Evolutionary conservation across 2,329 filamentous ascomycete genomes (phyloP), one percentile per base, ranked within the genome.

Genomic region (Lasiodiplodia hormozganensis): DNA sequence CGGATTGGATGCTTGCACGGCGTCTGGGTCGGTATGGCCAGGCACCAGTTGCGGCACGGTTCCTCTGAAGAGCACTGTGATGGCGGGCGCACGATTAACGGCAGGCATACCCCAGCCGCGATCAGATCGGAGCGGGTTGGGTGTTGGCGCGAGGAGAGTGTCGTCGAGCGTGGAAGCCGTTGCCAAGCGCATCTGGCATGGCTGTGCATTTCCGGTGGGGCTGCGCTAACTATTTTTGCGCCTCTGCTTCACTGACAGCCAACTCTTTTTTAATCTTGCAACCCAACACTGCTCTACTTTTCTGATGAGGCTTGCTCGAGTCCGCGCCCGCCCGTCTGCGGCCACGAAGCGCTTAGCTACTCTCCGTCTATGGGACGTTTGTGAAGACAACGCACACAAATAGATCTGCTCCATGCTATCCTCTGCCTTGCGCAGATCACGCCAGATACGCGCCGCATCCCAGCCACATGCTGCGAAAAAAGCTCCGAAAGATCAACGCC

Each of bases 171-270:
- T 40, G 31, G 54, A 58, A n/a, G 54, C 31, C 31, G 54, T 57
- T 58, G 56, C 57, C 38, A 62, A 62, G 57, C 21, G 25, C 28
- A 52, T 34, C 25, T 34, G 16, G 43, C 31, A 64, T 52, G 60
- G 60, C 60, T 64, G 60, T 64, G 60, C 60, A 51, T 23, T 28
- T 5, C 18, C 2, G n/a, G 16, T 23, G 18, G 58, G 25, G 58
- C 58, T 16, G 40, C 40, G 58, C 58, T 60, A 51, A 43, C 60
- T 64, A 64, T 64, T 64, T 64, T 64, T 64, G 60, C 31, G 4
- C 31, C 18, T 34, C 18, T 25, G n/a, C 36, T 14, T 5, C 12
- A 28, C 57, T 31, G 7, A n/a, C 57, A n/a, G n/a, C 53, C 54
- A 38, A 21, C 34, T 57, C 54, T 40, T 57, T 47, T 14, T 47